Base-by-base conservation (phyloP, 352 stramenopile genomes). In the Phytophthora uliginosa region DNA sequence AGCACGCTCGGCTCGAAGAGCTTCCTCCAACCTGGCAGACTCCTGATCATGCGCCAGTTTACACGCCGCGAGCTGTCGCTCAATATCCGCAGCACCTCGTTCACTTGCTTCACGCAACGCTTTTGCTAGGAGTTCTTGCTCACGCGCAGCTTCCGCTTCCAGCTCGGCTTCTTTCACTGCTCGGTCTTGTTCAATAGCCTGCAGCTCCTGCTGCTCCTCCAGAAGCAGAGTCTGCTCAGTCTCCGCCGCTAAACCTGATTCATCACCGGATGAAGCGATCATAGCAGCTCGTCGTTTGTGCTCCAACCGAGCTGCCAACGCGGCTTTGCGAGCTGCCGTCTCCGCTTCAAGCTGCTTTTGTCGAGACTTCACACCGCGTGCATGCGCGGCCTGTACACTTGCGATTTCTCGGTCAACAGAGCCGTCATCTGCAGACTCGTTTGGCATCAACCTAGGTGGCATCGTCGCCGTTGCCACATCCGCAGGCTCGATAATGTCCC, bases 171-270 rank as follows among this genome's bases (percentile, higher is more conserved):
- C 55, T 47, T 75, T 78, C 4, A 15, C 59, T 13, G 47, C 65
- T 24, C 62, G 65, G 24, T 78, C 68, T 3, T 62, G 58, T 20
- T 85, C 82, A 38, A 83, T 88, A 10, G 58, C 66, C 3, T 42
- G 54, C 17, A 87, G 51, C 13, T 82, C 75, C 6, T 73, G 59
- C 5, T 63, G 45, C 20, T 90, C 83, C 40, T 84, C 77, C 4
- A 55, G 45, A 1, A 51, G n/a, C n/a, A 84, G 64, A 34, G 51
- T 60, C 7, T 55, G 20, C 10, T 82, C 66, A 12, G 59, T 54
- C 9, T 78, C 69, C 13, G 34, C 50, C 15, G 47, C 31, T 10
- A 8, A 48, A 22, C 40, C 40, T 5, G 28, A 31, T 8, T 45
- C 47, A 31, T 15, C 47, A 17, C 18, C 18, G 7, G 42, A 50